Evolutionary conservation across 495 filamentous ascomycete species (phyloP).

Genomic region (Tuber calosporum): DNA sequence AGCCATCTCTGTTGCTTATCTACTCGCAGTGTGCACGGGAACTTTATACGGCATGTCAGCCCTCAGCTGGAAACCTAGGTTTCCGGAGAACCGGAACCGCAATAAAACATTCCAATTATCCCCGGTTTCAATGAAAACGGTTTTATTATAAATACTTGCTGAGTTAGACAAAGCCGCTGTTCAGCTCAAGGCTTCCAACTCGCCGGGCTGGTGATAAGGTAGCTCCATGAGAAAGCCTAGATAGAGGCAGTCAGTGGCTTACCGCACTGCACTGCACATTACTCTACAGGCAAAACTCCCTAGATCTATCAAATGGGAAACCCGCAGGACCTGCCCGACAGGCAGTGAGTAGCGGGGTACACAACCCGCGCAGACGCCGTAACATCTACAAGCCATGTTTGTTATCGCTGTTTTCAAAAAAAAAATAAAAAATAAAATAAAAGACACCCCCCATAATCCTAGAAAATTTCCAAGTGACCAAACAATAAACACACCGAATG

Average conservation of each 20-base stretch:
- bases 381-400: background rate
- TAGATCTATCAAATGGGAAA: background rate
- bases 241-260: background rate
- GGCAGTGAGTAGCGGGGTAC: background rate
- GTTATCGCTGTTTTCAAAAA: background rate
- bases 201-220: background rate
- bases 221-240: background rate
- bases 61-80: background rate
- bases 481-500: no score
- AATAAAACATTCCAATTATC: background rate
- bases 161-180: background rate
- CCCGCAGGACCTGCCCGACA: background rate
- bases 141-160: background rate
- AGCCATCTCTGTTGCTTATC: background rate
- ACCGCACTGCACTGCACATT: background rate
- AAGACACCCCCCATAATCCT: background rate
- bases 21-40: background rate
- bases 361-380: background rate
- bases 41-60: background rate
- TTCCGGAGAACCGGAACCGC: background rate
- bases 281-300: background rate
- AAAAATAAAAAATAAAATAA: no score
- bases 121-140: background rate
- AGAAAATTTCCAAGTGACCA: background rate
- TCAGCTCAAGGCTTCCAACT: background rate